Conservation (phyloP, 192 early-diverging fungal species). For the Funneliformis geosporum region DNA sequence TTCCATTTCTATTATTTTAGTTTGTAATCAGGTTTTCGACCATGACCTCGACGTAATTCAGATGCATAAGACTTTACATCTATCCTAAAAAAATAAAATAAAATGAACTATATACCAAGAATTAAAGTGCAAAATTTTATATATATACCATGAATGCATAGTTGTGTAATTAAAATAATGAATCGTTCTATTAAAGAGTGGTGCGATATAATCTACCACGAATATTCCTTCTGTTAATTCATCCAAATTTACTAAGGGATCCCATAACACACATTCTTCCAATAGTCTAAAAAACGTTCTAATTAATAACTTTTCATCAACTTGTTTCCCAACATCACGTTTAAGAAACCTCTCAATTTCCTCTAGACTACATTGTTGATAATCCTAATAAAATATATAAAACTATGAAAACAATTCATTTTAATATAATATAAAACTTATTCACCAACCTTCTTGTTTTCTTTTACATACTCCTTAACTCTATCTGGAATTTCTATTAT, state of each 20-base stretch:
- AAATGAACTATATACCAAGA: constrained; percentile 15
- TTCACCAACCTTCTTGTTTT: constrained; percentile 31
- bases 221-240: constrained; percentile 24
- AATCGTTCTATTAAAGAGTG: constrained; percentile 27
- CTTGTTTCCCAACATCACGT: constrained; percentile 27
- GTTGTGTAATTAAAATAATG: constrained; percentile 29
- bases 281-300: constrained; percentile 26
- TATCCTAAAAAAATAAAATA: constrained; percentile 28
- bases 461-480: constrained; percentile 22
- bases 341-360: constrained; percentile 30
- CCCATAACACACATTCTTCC: constrained; percentile 30
- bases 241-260: constrained; percentile 28
- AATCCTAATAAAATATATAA: constrained; percentile 22
- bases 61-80: constrained; percentile 24
- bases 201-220: constrained; percentile 16
- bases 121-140: constrained; percentile 29
- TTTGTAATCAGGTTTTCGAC: constrained; percentile 26
- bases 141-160: constrained; percentile 29
- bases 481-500: constrained; percentile 21
- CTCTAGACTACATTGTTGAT: constrained; percentile 27
- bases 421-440: constrained; percentile 32
- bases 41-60: constrained; percentile 14
- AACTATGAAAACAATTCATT: constrained; percentile 27
- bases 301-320: constrained; percentile 21
- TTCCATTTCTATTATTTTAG: constrained; percentile 31